These are phyloP conservation scores for Cordyceps fumosorosea DNA, from an alignment of 2,329 filamentous ascomycete genomes.

Conservation along the genomic window DNA sequence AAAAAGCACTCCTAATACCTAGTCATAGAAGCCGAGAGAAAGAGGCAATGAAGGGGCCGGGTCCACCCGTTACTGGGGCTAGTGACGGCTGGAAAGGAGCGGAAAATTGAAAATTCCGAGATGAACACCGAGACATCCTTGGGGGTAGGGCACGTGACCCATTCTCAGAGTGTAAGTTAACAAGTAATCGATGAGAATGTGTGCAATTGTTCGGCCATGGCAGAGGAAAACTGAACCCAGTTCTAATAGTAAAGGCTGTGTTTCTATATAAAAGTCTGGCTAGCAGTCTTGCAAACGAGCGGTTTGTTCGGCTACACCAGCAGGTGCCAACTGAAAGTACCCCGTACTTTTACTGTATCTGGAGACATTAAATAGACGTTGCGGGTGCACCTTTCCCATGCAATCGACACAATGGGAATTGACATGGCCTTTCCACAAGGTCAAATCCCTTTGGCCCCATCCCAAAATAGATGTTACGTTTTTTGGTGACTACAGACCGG, in stretches of 20 bases:
- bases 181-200: not conserved
- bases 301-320: no score
- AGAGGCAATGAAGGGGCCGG: slow-evolving; percentile 26
- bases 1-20: slow-evolving; percentile 26
- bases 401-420: not conserved
- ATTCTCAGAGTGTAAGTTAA: not conserved
- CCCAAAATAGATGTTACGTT: slow-evolving; percentile 7
- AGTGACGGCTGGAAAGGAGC: slow-evolving; percentile 14
- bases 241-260: not conserved
- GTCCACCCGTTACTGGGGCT: slow-evolving; percentile 19
- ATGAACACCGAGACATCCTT: not conserved
- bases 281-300: not conserved
- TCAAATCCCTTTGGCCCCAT: not conserved
- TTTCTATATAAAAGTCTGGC: not conserved
- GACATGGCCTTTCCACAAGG: not conserved
- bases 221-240: not conserved
- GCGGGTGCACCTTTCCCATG: not conserved
- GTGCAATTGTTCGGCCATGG: no score
- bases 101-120: slow-evolving; percentile 9
- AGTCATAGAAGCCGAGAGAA: slow-evolving; percentile 39
- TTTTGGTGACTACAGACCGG: not conserved
- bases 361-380: no score
- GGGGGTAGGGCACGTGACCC: slow-evolving; percentile 4
- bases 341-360: no score
- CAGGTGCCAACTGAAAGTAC: no score